Base-by-base conservation (phyloP, 2,329 filamentous ascomycete genomes). In the Diplocarpon mali region DNA sequence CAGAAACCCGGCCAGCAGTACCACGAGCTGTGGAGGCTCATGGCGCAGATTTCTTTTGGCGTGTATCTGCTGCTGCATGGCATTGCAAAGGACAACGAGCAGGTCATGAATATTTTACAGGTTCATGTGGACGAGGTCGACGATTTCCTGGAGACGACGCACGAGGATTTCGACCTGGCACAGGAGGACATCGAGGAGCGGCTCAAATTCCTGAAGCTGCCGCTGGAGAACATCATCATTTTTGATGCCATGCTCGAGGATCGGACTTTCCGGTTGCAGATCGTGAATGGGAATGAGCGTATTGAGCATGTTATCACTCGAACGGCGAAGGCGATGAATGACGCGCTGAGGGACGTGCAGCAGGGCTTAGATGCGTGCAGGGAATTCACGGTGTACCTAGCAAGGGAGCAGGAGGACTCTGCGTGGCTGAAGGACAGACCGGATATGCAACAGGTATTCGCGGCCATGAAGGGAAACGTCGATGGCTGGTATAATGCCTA, bases 121-220 rank as follows among this genome's bases (percentile, higher is more conserved):
- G 80, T 78, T 12, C 90, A 96, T 63, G 92, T 96, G 49, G 85
- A 95, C 59, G 90, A 96, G 63, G 78, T 96, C 27, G 92, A 96
- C 64, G 81, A 83, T 57, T 95, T 95, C 58, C 69, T 96, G 29
- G 86, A 94, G 62, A 78, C 84, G 14, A 84, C 86, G 0, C 77
- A 86, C 35, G 88, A 94, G 56, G 90, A 95, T 61, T 79, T 95
- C 41, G 75, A 83, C 37, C 69, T 88, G 42, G 86, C 88, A 4
- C 75, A 80, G 36, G 70, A 78, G 48, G 92, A 96, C 61, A 79
- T 96, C 51, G 75, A 76, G 44, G 83, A 86, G 50, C 79, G 90
- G 17, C 80, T 93, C 49, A 80, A 83, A 47, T 83, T 84, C 60
- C 69, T 96, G 42, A 83, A 83, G 59, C 67, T 95, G 34, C 89